A percentile compares a stretch with the other conserved stretches of the same genome.
Conservation (phyloP, 495 filamentous ascomycete species). For the Haplographium delicatum region DNA sequence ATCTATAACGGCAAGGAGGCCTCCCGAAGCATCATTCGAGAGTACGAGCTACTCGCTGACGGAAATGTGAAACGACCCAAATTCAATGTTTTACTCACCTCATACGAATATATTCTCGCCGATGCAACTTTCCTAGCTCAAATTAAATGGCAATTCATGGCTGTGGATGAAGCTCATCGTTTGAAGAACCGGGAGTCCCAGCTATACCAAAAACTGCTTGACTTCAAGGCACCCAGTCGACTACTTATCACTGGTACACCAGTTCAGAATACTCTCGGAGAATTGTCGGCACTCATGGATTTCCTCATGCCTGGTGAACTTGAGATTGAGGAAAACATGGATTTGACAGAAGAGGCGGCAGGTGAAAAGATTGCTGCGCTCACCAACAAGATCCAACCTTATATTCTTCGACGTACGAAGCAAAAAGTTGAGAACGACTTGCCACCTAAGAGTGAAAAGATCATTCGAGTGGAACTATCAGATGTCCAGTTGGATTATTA, state of each 20-base stretch:
- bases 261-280: slow-evolving; percentile 92
- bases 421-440: slow-evolving; percentile 94
- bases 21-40: slow-evolving; percentile 73
- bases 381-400: slow-evolving; percentile 60
- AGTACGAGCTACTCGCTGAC: slow-evolving; percentile 82
- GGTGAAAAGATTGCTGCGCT: slow-evolving; percentile 49
- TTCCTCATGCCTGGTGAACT: slow-evolving; percentile 91
- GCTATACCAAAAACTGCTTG: slow-evolving; percentile 76
- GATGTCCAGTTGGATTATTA: slow-evolving; percentile 97
- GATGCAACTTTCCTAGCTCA: slow-evolving; percentile 67
- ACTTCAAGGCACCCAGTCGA: slow-evolving; percentile 77
- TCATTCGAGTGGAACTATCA: slow-evolving; percentile 92
- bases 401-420: slow-evolving; percentile 94
- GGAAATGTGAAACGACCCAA: slow-evolving; percentile 78
- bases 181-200: slow-evolving; percentile 95
- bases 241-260: slow-evolving; percentile 96
- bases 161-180: slow-evolving; percentile 93
- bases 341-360: slow-evolving; percentile 65
- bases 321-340: slow-evolving; percentile 82
- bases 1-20: slow-evolving; percentile 87
- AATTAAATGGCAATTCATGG: slow-evolving; percentile 96
- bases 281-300: slow-evolving; percentile 86
- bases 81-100: slow-evolving; percentile 93
- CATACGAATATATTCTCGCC: slow-evolving; percentile 86
- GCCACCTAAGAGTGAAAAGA: slow-evolving; percentile 96